These are phyloP conservation scores for Mycena maculata DNA, from an alignment of 768 basidiomycete species.

Conservation along the genomic window DNA sequence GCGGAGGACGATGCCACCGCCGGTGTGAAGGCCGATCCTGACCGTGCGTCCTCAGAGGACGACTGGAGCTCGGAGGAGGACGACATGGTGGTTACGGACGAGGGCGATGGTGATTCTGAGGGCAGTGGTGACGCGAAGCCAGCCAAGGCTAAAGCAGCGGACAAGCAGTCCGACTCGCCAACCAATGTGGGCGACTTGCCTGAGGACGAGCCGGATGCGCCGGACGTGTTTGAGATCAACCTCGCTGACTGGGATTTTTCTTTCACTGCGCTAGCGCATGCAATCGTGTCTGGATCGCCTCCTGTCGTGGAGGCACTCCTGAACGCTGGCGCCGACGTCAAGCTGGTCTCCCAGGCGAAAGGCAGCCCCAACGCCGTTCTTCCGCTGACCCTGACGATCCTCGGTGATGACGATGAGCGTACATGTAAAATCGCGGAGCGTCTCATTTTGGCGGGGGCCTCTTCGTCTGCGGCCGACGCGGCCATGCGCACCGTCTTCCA, in stretches of 20 bases:
- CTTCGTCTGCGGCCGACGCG: conserved; percentile 54
- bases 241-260: conserved; percentile 69
- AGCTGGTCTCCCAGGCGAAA: conserved; percentile 47
- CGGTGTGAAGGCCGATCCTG: conserved; percentile 30
- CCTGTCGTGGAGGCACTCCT: conserved; percentile 60
- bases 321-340: conserved; percentile 59
- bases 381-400: conserved; percentile 53
- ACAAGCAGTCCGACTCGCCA: conserved; percentile 23
- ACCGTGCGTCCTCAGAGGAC: conserved; percentile 56
- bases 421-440: conserved; percentile 52
- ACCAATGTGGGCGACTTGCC: conserved; percentile 52
- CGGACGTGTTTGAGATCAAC: conserved; percentile 68
- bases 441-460: conserved; percentile 55
- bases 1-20: conserved; percentile 42
- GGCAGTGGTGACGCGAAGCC: conserved; percentile 26
- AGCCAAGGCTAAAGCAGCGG: conserved; percentile 19
- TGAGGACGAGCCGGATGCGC: conserved; percentile 60
- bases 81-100: conserved; percentile 32
- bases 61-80: conserved; percentile 45
- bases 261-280: conserved; percentile 64
- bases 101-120: conserved; percentile 34
- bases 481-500: conserved; percentile 56
- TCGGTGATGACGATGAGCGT: conserved; percentile 55
- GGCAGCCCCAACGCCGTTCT: conserved; percentile 39
- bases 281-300: conserved; percentile 59